phyloP scores from a whole-genome alignment of 1,139 yeast genomes.

The Geotrichum aggregatum region DNA sequence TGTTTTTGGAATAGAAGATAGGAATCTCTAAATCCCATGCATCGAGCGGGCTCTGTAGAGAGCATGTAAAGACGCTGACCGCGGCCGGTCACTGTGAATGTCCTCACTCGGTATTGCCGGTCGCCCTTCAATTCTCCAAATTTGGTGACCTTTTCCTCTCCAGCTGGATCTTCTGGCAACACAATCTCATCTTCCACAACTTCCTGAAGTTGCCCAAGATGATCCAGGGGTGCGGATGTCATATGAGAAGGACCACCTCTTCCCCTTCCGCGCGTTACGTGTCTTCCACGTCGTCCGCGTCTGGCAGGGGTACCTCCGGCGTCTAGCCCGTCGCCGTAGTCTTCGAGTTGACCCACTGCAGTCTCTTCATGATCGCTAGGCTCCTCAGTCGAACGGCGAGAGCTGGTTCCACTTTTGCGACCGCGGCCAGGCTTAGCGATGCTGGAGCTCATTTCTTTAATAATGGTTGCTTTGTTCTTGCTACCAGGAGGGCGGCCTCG shows the following conservation, averaged over 20 bases:
- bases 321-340: neutral
- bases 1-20: slow-evolving; percentile 87
- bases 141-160: slow-evolving; percentile 66
- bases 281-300: slow-evolving; percentile 28
- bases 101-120: slow-evolving; percentile 74
- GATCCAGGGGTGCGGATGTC: slow-evolving; percentile 38
- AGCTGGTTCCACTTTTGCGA: slow-evolving; percentile 15
- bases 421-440: slow-evolving; percentile 12
- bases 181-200: slow-evolving; percentile 76
- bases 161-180: slow-evolving; percentile 75
- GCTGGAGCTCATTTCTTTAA: slow-evolving; percentile 21
- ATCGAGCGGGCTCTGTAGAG: slow-evolving; percentile 92
- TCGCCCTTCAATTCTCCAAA: slow-evolving; percentile 69
- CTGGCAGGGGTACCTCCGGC: slow-evolving; percentile 26
- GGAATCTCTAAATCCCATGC: slow-evolving; percentile 92
- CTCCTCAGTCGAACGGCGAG: slow-evolving; percentile 27
- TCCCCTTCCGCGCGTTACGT: slow-evolving; percentile 26
- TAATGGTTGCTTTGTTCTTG: slow-evolving; percentile 30
- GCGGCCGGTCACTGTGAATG: slow-evolving; percentile 70
- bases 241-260: slow-evolving; percentile 26
- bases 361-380: slow-evolving; percentile 25
- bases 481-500: slow-evolving; percentile 41
- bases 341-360: slow-evolving; percentile 25
- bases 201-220: slow-evolving; percentile 47
- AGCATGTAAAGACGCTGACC: slow-evolving; percentile 75